phyloP scores from a whole-genome alignment of 1,284 basidiomycete genomes.

The Ceraceosorus bombacis region DNA sequence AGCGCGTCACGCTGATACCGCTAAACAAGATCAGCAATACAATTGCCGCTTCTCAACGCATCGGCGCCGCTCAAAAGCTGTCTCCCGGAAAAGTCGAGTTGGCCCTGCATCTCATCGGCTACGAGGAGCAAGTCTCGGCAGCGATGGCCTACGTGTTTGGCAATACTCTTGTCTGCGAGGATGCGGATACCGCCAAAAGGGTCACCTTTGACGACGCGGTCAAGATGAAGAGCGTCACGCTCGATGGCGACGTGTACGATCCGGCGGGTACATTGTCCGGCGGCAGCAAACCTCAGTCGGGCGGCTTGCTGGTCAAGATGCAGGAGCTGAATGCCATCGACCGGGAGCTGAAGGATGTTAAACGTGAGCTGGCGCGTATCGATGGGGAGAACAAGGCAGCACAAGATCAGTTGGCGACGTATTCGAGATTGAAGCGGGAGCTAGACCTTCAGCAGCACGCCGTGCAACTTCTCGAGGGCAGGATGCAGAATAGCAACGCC shows the following conservation, averaged over 20 bases:
- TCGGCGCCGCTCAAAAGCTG: conserved; percentile 66
- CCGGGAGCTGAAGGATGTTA: conserved; percentile 56
- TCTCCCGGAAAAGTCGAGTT: conserved; percentile 75
- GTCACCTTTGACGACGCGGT: conserved; percentile 78
- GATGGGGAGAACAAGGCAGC: conserved; percentile 59
- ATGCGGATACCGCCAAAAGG: conserved; percentile 75
- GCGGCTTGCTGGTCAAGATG: conserved; percentile 70
- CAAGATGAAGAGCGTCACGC: conserved; percentile 74
- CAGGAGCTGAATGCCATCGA: conserved; percentile 69
- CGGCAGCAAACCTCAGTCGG: conserved; percentile 69
- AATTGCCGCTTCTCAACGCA: conserved; percentile 64
- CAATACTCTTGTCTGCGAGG: conserved; percentile 82
- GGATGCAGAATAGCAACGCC: conserved; percentile 81
- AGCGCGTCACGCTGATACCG: conserved; percentile 87
- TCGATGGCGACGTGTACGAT: conserved; percentile 93
- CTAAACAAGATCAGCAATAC: conserved; percentile 79
- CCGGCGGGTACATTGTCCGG: conserved; percentile 89
- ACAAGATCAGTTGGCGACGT: conserved; percentile 58
- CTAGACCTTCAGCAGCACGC: conserved; percentile 86
- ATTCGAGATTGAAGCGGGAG: conserved; percentile 63
- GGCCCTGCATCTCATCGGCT: conserved; percentile 79
- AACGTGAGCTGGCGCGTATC: conserved; percentile 55
- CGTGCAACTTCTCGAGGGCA: conserved; percentile 71
- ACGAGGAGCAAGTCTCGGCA: conserved; percentile 71
- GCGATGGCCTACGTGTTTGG: conserved; percentile 95